phyloP scores from a whole-genome alignment of 257 asterid species.

The Salvia hispanica region DNA sequence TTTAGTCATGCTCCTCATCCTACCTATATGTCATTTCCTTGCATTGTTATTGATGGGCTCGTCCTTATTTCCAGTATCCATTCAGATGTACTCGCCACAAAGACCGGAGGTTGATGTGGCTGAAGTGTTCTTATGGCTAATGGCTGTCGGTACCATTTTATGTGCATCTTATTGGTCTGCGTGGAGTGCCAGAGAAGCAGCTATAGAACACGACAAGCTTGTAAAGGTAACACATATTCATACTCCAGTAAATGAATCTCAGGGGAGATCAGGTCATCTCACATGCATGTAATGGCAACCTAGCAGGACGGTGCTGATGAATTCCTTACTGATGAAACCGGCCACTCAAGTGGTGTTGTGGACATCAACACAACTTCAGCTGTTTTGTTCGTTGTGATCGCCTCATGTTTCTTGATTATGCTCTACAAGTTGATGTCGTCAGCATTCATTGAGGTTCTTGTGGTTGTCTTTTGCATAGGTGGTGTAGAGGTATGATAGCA shows the following conservation, averaged over 20 bases:
- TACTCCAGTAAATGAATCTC: conserved; percentile 10
- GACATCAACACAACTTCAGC: conserved; percentile 81
- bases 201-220: conserved; percentile 77
- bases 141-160: conserved; percentile 89
- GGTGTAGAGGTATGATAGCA: conserved; percentile 80
- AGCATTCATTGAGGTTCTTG: conserved; percentile 86
- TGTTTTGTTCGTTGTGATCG: conserved; percentile 72
- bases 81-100: conserved; percentile 84
- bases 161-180: conserved; percentile 97
- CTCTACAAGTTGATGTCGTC: conserved; percentile 88
- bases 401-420: conserved; percentile 89
- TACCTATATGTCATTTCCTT: background rate
- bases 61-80: conserved; percentile 63
- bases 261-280: conserved; percentile 6
- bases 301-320: conserved; percentile 87
- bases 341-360: conserved; percentile 59
- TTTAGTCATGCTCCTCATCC: background rate
- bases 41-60: conserved; percentile 25
- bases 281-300: conserved; percentile 15
- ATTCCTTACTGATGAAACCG: conserved; percentile 41
- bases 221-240: conserved; percentile 53
- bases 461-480: conserved; percentile 91
- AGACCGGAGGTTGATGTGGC: conserved; percentile 92
- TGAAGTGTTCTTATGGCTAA: conserved; percentile 89
- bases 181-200: conserved; percentile 89